Evolutionary conservation across 352 stramenopile genomes (phyloP), one percentile per base, ranked within the genome.

Genomic region (Phytopythium delawarense): DNA sequence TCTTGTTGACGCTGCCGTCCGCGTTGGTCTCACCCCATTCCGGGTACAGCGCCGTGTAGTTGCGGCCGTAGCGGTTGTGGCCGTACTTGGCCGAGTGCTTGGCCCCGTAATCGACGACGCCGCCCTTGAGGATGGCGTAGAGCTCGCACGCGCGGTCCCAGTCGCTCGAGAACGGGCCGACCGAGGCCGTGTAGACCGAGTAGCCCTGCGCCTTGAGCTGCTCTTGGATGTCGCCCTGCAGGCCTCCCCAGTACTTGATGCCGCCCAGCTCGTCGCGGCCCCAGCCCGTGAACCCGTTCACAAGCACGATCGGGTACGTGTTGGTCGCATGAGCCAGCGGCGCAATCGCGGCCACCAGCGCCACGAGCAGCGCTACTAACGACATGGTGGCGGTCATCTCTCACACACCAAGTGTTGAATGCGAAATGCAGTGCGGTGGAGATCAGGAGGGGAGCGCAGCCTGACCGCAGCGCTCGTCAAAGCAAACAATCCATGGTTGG

Each of bases 111-210:
- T 87, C 73, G 1, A 75, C 72, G 18, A 58, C 32, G 1, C 69
- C 75, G 13, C 78, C 78, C 65, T 83, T 88, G 64, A 89, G 82
- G 58, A 81, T 74, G 15, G 76, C 74, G 66, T 85, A 89, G 7
- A 84, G 39, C 56, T 89, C 80, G 25, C 72, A 83, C 13, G 80
- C 76, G n/a, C 80, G 74, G 62, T 89, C 78, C 75, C 77, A 84
- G 55, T 89, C 82, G 57, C 75, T 85, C 20, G 75, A 81, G 56
- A 88, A 72, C 11, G 76, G 76, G 16, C 79, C 75, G 54, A 88
- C 70, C 6, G 62, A 67, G 20, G 75, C 79, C n/a, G 70, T 80
- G 70, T 77, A 74, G 7, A 85, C 77, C 11, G 74, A 69, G 65
- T 81, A 79, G 32, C 79, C 79, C 53, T 73, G 50, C 0, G 50